Evolutionary conservation across 2,329 filamentous ascomycete species (phyloP), one percentile per base, ranked within the genome.

Genomic region (Fusarium praegraminearum): DNA sequence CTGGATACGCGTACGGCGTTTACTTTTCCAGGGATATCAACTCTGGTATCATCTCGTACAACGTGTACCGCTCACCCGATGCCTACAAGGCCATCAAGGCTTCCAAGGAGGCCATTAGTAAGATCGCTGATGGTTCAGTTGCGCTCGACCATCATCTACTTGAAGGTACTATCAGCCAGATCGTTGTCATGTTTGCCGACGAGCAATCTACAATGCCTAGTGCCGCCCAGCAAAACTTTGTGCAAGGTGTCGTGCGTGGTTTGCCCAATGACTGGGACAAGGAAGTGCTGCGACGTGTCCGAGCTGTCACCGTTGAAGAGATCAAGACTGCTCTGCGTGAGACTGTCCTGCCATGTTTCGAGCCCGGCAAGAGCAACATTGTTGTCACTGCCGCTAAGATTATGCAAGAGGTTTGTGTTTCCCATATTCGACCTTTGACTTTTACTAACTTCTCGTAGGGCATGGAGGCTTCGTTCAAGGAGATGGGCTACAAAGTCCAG

Each of bases 1-100:
- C 93, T 44, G 96, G 96, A 45, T 89, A 98, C 54, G 96, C 96
- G 1, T 99, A 99, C 76, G 94, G 94, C 55, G 91, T 92, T 1
- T 89, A 87, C 73, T 97, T 98, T 76, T 86, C 86, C 45, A 90
- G 92, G 46, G 91, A 93, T 75, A 83, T 93, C 30, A 93, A 96
- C 75, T 90, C 89, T 2, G 96, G 95, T 4, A 88, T 92, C 51
- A 82, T 98, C 53, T 90, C 93, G 65, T 97, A 97, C 81, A 89
- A 90, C 57, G 91, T 98, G 43, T 98, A 97, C 83, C 91, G 95
- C 28, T 97, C 93, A 0, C 95, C 96, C 0, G 93, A 98, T 70
- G 91, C 91, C 0, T 93, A 89, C 80, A 96, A 94, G 78, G 96
- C 96, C 1, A 97, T 96, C 75, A 83, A 85, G 32, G 93, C 93